Base-by-base conservation (phyloP, 2,329 filamentous ascomycete genomes). In the Ophiosphaerella herpotricha region DNA sequence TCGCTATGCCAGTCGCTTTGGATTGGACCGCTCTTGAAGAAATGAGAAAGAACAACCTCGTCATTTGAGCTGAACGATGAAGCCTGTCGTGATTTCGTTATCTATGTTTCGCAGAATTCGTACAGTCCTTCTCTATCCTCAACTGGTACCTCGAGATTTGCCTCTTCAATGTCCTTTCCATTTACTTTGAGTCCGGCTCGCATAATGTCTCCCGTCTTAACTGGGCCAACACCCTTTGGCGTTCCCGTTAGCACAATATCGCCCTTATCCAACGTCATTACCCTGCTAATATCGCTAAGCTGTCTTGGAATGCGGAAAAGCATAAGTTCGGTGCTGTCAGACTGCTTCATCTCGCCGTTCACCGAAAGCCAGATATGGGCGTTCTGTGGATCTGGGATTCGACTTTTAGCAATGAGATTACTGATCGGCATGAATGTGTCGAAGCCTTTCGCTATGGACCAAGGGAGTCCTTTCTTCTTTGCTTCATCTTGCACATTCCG, bases 241-340 rank as follows among this genome's bases (percentile, higher is more conserved):
- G 94, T 99, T 14, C 94, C 94, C n/a, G 94, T 99, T 63, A 99
- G 78, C 41, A 99, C 85, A 67, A 99, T 86, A 74, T 99, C 94
- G 41, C 93, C 94, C 67, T 89, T 85, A 75, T 96, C 88, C 51
- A 99, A 80, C 7, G 91, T 91, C 91, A 97, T 97, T 50, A 97
- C 92, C 71, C 87, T 87, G 59, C 90, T 94, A 70, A 99, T 96
- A 77, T 97, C 91, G 66, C 88, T 89, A 68, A 99, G 74, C 57
- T 96, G 86, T 61, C 90, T 82, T 18, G 93, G 92, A 66, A 99
- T 94, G 50, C 84, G 82, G 81, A 96, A 96, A 51, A 99, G 83
- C 90, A 99, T 96, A 67, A 97, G 79, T 63, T 88, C 86, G n/a
- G 94, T 97, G 44, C 85, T 94, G 73, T 96, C 94, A 39, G 84